Evolutionary conservation across 2,329 filamentous ascomycete genomes (phyloP), one percentile per base, ranked within the genome.

Genomic region (Beauveria brongniartii): DNA sequence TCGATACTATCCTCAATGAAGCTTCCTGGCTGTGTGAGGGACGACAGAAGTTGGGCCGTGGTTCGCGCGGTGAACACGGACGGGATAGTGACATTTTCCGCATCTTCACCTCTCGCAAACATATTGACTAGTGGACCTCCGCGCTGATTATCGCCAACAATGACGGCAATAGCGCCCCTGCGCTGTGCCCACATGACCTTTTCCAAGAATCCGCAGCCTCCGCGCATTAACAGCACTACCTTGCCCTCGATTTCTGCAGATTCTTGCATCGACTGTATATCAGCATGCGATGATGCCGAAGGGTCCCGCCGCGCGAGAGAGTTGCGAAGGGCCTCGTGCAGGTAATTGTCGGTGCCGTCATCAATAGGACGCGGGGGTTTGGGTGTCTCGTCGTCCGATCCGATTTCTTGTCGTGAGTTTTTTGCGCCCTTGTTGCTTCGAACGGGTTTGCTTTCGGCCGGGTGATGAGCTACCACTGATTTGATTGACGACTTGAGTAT

Each of bases 121-220:
- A 99, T 99, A 67, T 95, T 94, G 55, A 97, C 90, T 63, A 99
- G 77, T 41, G 89, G 89, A 4, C 92, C 92, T 50, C 93, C 93
- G 63, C 90, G 89, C 62, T 90, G 88, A 72, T 97, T 90, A 72
- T 99, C 94, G 28, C 94, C 94, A 3, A 99, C 92, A 65, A 99
- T 95, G 63, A 99, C 79, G 41, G 91, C 94, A 63, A 92, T 82
- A 22, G 89, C 94, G 26, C 94, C 94, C 69, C 94, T 85, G 63
- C 92, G 84, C 73, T 99, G 94, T 14, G 90, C 91, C 94, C 94
- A 99, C 77, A 95, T 93, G 65, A 94, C 91, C 75, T 99, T 99
- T 71, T 97, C 93, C 63, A 97, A 75, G 72, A 99, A 99, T 5
- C 94, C 94, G 73, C 94, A 99, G 8, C 93, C 94, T 62, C 94